Evolutionary conservation across 768 basidiomycete genomes (phyloP), one percentile per base, ranked within the genome.

Genomic region (Kwoniella botswanensis): DNA sequence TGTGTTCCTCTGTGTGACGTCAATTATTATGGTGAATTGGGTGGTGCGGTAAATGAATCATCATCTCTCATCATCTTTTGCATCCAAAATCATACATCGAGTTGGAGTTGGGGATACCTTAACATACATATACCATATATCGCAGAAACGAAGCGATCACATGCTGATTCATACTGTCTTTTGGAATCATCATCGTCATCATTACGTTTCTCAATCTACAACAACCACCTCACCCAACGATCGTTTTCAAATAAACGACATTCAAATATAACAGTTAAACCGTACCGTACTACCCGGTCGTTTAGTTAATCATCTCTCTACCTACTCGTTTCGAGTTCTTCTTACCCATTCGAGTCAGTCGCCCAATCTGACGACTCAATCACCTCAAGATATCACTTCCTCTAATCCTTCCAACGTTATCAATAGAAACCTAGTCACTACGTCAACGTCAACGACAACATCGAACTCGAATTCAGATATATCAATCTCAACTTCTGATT

Each of bases 291-390:
- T 35, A 6, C 5, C 35, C 35, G 35, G 35, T 35, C 35, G 35
- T 9, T 9, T 9, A 35, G 7, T 35, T 1, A 35, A 9, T 7
- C 35, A 35, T 1, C 1, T 35, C 35, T 35, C 35, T 35, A 35
- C 35, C 35, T 35, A 35, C 35, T 35, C 35, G 0, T 35, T 35
- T 9, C 35, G 35, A 35, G 35, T 35, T 9, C 7, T 35, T 9
- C 1, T 35, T 9, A 35, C 35, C 35, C 35, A 9, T 35, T 35
- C 35, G 35, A 35, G 15, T 22, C 44, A 65, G 26, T 41, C 63
- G 13, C 22, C 22, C 59, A 61, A 61, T 61, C 59, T 61, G 59
- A 61, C 59, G 9, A 11, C 35, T 44, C 18, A 42, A 61, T 44
- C 42, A 61, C 5, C 26, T 17, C 15, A 52, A 43, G 26, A 61